These are phyloP conservation scores for Hygrophorus pudorinus DNA, from an alignment of 768 basidiomycete species.

Conservation along the genomic window DNA sequence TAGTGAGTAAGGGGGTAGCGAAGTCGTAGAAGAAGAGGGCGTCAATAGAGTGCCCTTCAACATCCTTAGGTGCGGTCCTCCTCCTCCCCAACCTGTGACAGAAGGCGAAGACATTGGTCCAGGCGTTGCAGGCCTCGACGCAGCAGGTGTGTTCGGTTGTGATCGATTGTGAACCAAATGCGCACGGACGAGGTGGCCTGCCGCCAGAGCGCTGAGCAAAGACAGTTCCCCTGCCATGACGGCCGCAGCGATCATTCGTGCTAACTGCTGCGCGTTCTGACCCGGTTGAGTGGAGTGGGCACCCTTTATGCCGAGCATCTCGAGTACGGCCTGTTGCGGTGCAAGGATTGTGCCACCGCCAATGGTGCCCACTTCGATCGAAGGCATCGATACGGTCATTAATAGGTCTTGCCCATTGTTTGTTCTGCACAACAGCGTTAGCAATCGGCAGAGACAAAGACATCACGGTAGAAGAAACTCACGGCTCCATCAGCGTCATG, in stretches of 20 bases:
- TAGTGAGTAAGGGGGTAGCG: slow-evolving; percentile 33
- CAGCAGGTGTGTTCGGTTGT: slow-evolving; percentile 66
- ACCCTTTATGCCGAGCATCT: slow-evolving; percentile 89
- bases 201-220: slow-evolving; percentile 85
- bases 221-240: slow-evolving; percentile 98
- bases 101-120: slow-evolving; percentile 20
- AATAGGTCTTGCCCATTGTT: slow-evolving; percentile 88
- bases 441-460: not conserved
- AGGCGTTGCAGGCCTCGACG: slow-evolving; percentile 53
- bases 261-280: slow-evolving; percentile 80
- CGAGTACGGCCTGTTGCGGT: slow-evolving; percentile 84
- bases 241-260: slow-evolving; percentile 79
- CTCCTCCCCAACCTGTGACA: slow-evolving; percentile 7
- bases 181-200: slow-evolving; percentile 89
- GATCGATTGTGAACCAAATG: slow-evolving; percentile 91
- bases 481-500: slow-evolving; percentile 99
- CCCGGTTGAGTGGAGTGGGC: slow-evolving; percentile 84
- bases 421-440: slow-evolving; percentile 34
- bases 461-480: slow-evolving; percentile 27
- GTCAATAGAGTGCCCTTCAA: slow-evolving; percentile 4
- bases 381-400: slow-evolving; percentile 96
- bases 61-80: slow-evolving; percentile 3
- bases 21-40: slow-evolving; percentile 11
- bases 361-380: slow-evolving; percentile 96
- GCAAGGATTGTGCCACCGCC: slow-evolving; percentile 91